Evolutionary conservation across 148 eudicot species (phyloP).

Genomic region (Vaccinium vitisidaea): DNA sequence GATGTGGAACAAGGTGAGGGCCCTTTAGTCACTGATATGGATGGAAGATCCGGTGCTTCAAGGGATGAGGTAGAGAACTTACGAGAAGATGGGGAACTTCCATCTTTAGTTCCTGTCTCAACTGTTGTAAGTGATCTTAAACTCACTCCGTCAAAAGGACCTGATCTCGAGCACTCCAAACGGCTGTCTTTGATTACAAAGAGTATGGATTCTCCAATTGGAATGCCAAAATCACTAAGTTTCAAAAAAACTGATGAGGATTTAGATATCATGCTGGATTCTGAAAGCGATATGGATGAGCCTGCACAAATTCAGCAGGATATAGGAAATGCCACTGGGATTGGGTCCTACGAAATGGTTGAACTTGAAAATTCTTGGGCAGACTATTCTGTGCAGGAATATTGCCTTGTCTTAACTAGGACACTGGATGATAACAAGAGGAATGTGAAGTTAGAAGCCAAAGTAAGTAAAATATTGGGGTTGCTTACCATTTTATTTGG

Average conservation of each 20-base stretch:
- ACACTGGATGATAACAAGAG: slow-evolving; percentile 37
- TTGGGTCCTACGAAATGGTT: slow-evolving; percentile 18
- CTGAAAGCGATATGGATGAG: slow-evolving; percentile 80
- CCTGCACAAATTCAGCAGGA: slow-evolving; percentile 40
- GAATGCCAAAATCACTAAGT: slow-evolving; percentile 54
- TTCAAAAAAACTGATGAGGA: slow-evolving; percentile 68
- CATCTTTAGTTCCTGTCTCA: slow-evolving; percentile 43
- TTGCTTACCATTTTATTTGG: slow-evolving; percentile 11
- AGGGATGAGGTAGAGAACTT: slow-evolving; percentile 47
- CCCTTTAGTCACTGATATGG: slow-evolving; percentile 31
- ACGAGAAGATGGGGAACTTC: slow-evolving; percentile 96
- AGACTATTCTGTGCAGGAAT: slow-evolving; percentile 56
- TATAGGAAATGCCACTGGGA: slow-evolving; percentile 22
- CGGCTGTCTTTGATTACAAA: slow-evolving; percentile 55
- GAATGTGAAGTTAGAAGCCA: slow-evolving; percentile 66
- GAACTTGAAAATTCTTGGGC: slow-evolving; percentile 55
- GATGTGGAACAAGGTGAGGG: slow-evolving; percentile 48
- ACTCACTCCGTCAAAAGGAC: slow-evolving; percentile 35
- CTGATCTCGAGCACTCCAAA: slow-evolving; percentile 45
- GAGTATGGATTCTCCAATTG: slow-evolving; percentile 44
- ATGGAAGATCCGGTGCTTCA: slow-evolving; percentile 40
- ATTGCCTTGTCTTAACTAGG: slow-evolving; percentile 46
- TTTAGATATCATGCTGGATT: slow-evolving; percentile 55
- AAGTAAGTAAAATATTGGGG: slow-evolving; percentile 38
- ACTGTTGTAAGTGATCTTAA: slow-evolving; percentile 32